Evolutionary conservation across 1,284 basidiomycete genomes (phyloP).

Genomic region (Sporisorium scitamineum): DNA sequence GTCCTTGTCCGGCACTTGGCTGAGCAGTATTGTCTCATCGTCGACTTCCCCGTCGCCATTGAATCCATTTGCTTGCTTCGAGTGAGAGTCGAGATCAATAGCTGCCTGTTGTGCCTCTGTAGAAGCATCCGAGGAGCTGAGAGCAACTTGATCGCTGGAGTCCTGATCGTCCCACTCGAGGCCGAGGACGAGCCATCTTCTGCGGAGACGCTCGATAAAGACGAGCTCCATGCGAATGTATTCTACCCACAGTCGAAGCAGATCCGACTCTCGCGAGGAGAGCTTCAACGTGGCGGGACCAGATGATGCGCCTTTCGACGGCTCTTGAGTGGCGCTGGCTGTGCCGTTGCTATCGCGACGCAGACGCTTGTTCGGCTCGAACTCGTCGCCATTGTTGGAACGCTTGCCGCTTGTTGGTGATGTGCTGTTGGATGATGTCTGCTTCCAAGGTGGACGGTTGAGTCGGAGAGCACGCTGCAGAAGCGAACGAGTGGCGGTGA

Average conservation of each 20-base stretch:
- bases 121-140: constrained; percentile 18
- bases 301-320: constrained; percentile 2
- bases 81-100: constrained; percentile 31
- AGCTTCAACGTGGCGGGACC: constrained; percentile 47
- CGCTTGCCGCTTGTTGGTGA: constrained; percentile 18
- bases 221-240: constrained; percentile 89
- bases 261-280: constrained; percentile 45
- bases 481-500: constrained; percentile 81
- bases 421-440: neutral
- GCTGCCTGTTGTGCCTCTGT: constrained; percentile 36
- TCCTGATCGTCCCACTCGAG: constrained; percentile 70
- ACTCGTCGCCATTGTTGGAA: constrained; percentile 1
- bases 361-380: constrained; percentile 21
- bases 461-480: constrained; percentile 84
- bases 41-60: constrained; percentile 12
- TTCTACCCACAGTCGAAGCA: constrained; percentile 64
- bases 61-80: neutral
- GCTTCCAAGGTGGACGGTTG: constrained; percentile 54
- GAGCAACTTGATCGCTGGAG: neutral
- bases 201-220: constrained; percentile 84
- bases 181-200: constrained; percentile 84
- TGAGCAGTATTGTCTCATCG: constrained; percentile 42
- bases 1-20: constrained; percentile 41
- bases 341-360: constrained; percentile 5
- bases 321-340: neutral